These are phyloP conservation scores for Cyberlindnera maclurae DNA, from an alignment of 805 yeast genomes.

Conservation along the genomic window DNA sequence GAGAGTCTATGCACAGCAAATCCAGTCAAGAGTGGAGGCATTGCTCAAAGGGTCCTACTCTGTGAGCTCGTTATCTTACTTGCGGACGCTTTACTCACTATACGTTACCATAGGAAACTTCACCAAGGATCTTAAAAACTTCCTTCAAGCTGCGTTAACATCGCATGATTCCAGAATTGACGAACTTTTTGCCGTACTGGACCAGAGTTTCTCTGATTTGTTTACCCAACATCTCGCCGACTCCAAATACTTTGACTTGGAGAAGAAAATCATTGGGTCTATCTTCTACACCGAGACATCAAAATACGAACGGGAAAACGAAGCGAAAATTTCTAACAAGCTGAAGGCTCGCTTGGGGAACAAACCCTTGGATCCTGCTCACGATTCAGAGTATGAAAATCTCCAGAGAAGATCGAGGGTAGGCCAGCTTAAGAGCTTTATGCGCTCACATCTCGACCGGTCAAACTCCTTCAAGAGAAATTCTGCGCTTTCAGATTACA, in stretches of 20 bases:
- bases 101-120: constrained; percentile 51
- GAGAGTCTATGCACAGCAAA: constrained; percentile 68
- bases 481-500: not conserved
- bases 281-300: constrained; percentile 27
- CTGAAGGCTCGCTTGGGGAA: constrained; percentile 15
- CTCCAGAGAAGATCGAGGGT: constrained; percentile 31
- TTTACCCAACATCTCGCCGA: constrained; percentile 65
- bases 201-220: constrained; percentile 64
- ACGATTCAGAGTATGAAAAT: constrained; percentile 23
- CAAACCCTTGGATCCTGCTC: constrained; percentile 4
- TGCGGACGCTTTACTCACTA: constrained; percentile 66
- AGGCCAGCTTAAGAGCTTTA: constrained; percentile 47
- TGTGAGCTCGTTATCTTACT: constrained; percentile 60
- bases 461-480: constrained; percentile 28
- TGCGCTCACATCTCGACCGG: constrained; percentile 45
- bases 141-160: constrained; percentile 38
- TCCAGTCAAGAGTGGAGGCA: constrained; percentile 48
- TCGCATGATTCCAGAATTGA: constrained; percentile 29
- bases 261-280: constrained; percentile 56
- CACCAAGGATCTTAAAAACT: constrained; percentile 58
- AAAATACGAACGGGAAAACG: constrained; percentile 26
- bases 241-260: constrained; percentile 61
- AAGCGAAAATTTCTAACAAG: constrained; percentile 26
- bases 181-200: constrained; percentile 44
- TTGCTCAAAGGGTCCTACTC: constrained; percentile 58